These are phyloP conservation scores for Domatiomyces globalis DNA, from an alignment of 2,329 filamentous ascomycete species.

Conservation along the genomic window DNA sequence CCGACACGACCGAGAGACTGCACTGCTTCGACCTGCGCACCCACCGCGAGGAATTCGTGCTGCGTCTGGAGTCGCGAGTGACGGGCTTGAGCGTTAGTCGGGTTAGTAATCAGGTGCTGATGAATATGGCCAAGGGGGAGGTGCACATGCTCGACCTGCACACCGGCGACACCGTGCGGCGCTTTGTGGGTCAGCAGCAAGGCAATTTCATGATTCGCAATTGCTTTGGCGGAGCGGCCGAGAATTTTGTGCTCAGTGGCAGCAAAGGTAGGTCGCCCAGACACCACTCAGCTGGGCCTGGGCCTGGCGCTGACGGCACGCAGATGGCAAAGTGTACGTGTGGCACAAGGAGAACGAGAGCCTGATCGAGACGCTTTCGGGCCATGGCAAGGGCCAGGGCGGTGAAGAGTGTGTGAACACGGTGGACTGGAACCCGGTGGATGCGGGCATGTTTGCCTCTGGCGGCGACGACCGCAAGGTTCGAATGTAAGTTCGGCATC, in stretches of 20 bases:
- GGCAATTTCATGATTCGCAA: conserved; percentile 68
- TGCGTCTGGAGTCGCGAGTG: conserved; percentile 53
- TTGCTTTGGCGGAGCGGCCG: conserved; percentile 73
- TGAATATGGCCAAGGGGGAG: conserved; percentile 66
- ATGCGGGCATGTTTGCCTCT: conserved; percentile 75
- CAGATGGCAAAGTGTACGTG: conserved; percentile 61
- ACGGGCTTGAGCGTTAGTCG: conserved; percentile 69
- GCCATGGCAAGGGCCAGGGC: conserved; percentile 48
- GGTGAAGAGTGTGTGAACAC: conserved; percentile 54
- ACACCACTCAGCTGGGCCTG: conserved; percentile 4
- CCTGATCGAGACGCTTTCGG: conserved; percentile 60
- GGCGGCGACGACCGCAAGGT: conserved; percentile 78
- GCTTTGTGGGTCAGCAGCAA: conserved; percentile 62
- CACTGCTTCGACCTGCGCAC: conserved; percentile 72
- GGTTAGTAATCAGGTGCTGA: conserved; percentile 66
- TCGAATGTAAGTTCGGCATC: conserved; percentile 54
- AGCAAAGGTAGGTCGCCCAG: conserved; percentile 57
- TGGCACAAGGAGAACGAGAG: conserved; percentile 78
- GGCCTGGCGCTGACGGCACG: conserved; percentile 12
- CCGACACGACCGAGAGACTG: conserved; percentile 55
- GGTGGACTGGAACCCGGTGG: conserved; percentile 73
- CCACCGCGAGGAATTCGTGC: conserved; percentile 59
- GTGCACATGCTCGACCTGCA: conserved; percentile 67
- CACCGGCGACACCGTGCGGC: conserved; percentile 55
- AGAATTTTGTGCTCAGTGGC: conserved; percentile 82